Evolutionary conservation across 306 rosid genomes (phyloP), one percentile per base, ranked within the genome.

Genomic region (Datisca glomerata): DNA sequence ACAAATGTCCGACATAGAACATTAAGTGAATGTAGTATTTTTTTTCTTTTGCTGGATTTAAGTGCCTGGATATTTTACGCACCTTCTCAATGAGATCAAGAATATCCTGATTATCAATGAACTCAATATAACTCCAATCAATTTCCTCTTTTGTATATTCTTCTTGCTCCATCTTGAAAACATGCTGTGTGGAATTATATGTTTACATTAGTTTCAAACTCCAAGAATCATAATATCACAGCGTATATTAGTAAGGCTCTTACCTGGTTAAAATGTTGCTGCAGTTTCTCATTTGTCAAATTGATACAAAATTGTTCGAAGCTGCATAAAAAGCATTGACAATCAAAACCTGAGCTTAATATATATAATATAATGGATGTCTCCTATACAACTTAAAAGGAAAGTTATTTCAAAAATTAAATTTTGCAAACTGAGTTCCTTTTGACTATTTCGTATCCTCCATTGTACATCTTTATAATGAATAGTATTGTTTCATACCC

Each of bases 111-210:
- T 87, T 87, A 67, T 87, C 97, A 24, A 87, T 61, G 10, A 87
- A 87, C 63, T 87, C 94, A 48, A 87, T 87, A 47, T 87, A 87
- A 67, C 97, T 87, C 97, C 97, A 87, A 45, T 87, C 57, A 49
- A 87, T 87, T 55, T 79, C 89, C 74, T 87, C 97, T 65, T 74
- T 87, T 13, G 93, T 74, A 63, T 87, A 87, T 56, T 87, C 97
- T 62, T 87, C 97, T 72, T 87, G 97, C 80, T 87, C 97, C 97
- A 87, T 79, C 76, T 87, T 87, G 80, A 87, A 87, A 51, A 87
- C 93, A 40, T 87, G 97, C 97, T 87, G 83, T 87, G 83, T 60
- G 55, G 49, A 60, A 53, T 41, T 47, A 41, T 32, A 61, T 18
- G 27, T 53, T 31, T 33, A 3, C 23, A 33, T 49, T 29, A 49